Percentiles rank a stretch among this genome's conserved stretches.
Conservation (phyloP, 352 stramenopile species). For the Pythium phragmitis region DNA sequence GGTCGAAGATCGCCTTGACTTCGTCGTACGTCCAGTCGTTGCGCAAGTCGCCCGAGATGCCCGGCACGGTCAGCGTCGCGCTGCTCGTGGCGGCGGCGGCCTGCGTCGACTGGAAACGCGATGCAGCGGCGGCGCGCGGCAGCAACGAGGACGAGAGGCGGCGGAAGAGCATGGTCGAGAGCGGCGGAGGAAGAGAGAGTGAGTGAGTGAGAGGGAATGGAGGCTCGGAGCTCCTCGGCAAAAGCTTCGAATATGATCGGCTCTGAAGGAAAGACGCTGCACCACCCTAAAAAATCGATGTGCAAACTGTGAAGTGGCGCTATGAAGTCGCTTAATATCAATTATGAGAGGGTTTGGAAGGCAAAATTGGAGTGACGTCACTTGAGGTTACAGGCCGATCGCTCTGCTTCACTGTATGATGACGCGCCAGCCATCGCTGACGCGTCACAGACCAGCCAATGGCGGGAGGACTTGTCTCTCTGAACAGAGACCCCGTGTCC, state of each 20-base stretch:
- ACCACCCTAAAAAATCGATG: constrained; percentile 21
- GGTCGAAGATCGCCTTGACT: constrained; percentile 93
- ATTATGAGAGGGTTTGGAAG: constrained; percentile 17
- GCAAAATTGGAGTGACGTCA: constrained; percentile 26
- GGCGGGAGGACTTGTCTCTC: no score
- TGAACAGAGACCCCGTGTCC: no score
- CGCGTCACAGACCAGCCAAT: constrained; percentile 8
- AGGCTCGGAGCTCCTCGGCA: background rate
- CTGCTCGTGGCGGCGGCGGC: constrained; percentile 9
- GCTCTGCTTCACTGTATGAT: background rate
- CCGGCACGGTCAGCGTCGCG: constrained; percentile 61
- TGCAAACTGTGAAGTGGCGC: constrained; percentile 22
- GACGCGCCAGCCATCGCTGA: constrained; percentile 8
- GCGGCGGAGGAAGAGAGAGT: background rate
- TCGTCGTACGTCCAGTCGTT: constrained; percentile 95
- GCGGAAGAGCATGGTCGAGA: constrained; percentile 41
- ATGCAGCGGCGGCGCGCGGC: constrained; percentile 12
- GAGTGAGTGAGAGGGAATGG: constrained; percentile 3
- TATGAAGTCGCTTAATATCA: constrained; percentile 33
- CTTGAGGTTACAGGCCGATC: constrained; percentile 14
- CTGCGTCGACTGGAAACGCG: constrained; percentile 34
- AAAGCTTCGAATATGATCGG: constrained; percentile 22
- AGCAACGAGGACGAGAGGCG: constrained; percentile 35
- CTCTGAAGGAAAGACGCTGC: constrained; percentile 1
- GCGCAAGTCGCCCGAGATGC: constrained; percentile 63